Base-by-base conservation (phyloP, 805 yeast species). In the Pichia exigua region DNA sequence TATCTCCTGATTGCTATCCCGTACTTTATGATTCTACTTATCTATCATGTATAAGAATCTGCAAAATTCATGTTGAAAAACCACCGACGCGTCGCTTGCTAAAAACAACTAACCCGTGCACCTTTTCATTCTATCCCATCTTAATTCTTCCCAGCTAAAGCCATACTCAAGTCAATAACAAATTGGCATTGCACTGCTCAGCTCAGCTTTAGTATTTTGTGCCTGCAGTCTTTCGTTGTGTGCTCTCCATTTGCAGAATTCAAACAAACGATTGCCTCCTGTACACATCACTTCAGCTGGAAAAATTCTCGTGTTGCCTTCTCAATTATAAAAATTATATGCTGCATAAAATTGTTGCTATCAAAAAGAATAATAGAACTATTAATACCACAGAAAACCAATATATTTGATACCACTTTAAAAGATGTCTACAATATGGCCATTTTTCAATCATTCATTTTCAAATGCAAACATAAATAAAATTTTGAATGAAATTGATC, bases 341-440 rank as follows among this genome's bases (percentile, higher is more conserved):
- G 39, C 20, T 5, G 4, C 39, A 35, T 8, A 35, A 7, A 5
- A 35, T 35, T 9, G 12, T 2, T 32, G 3, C 3, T 13, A 32
- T 2, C 38, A 32, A 2, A 10, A 12, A 32, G n/a, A 3, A 32
- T 15, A 35, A 11, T 27, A 10, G 12, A 10, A 27, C 3, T n/a
- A 35, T 4, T n/a, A 35, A 3, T n/a, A n/a, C 6, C 39, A n/a
- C 39, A 35, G n/a, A 6, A 35, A n/a, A 6, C n/a, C 2, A 35
- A 17, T n/a, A n/a, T 5, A 35, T n/a, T 35, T 35, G 39, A 35
- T n/a, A 35, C 39, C 39, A 17, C n/a, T 3, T 11, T n/a, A n/a
- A n/a, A 49, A 10, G 30, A 66, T 68, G 70, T 66, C 71, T 44
- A 65, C 68, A 47, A 68, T 69, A 49, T 69, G 73, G 73, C 72